A percentile compares a stretch with the other conserved stretches of the same genome.
phyloP scores from a whole-genome alignment of 805 yeast genomes.

The Wickerhamiella australiensis region DNA sequence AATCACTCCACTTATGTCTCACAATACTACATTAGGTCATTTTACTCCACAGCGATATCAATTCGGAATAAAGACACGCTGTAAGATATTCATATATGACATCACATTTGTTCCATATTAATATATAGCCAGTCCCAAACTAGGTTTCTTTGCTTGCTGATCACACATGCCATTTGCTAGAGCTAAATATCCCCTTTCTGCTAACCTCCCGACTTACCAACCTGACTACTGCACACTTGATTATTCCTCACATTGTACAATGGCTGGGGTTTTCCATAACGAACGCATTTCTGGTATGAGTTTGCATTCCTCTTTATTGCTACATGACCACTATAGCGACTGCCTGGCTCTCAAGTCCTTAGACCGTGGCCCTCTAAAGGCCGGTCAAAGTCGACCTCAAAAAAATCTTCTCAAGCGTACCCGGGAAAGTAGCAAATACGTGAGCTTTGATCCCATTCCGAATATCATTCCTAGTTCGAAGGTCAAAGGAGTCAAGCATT shows the following conservation, averaged over 20 bases:
- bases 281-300: background rate
- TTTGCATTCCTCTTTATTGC: background rate
- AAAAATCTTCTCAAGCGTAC: background rate
- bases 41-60: no score
- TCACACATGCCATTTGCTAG: background rate
- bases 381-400: background rate
- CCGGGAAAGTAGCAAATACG: background rate
- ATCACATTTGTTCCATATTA: no score
- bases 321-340: background rate
- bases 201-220: background rate
- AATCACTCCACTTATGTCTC: background rate
- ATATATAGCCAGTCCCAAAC: no score
- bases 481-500: background rate
- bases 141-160: background rate
- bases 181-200: background rate
- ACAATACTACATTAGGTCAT: background rate
- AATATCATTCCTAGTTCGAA: background rate
- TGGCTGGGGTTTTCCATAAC: background rate
- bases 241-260: background rate
- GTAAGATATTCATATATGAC: no score
- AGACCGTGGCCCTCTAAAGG: background rate
- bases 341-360: background rate
- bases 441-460: background rate
- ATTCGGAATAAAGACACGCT: no score
- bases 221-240: background rate